Evolutionary conservation across 108 stramenopile genomes (phyloP), one percentile per base, ranked within the genome.

Genomic region (Pseudonitzschia multistriata): DNA sequence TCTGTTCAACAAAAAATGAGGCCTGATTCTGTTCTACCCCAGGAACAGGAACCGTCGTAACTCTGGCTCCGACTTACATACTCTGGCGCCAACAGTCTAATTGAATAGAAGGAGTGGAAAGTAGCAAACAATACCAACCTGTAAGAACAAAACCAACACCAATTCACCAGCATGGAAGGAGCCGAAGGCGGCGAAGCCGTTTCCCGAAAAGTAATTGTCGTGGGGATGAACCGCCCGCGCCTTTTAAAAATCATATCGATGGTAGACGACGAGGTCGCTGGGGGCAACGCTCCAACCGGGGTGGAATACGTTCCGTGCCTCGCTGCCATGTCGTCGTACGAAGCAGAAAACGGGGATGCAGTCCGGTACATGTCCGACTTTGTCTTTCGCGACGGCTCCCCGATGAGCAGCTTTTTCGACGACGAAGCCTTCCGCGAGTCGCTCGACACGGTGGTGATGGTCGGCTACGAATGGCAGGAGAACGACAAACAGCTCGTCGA

Each of bases 271-370:
- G 49, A 67, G 56, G 53, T 50, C 3, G 28, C 3, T 0, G 31
- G 13, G 4, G 33, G 21, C n/a, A 33, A 36, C 11, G 19, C 24
- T 21, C 21, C 5, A 21, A 19, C 5, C 10, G 40, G 21, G 5
- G 42, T 45, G 27, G 78, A 88, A 70, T 82, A 76, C 66, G 62
- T 93, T 10, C 88, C 92, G 7, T 90, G 87, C 52, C 80, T 93
- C 22, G 92, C 88, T 15, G 74, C 80, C 30, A 85, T 93, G 76
- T 83, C 71, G 48, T 77, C 81, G 15, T 93, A 93, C 62, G 67
- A 73, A 36, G 67, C 81, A 34, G 83, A 86, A 31, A 14, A 70
- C 33, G 87, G 85, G 4, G 52, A 74, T 1, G 45, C 40, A 0
- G 63, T 93, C 36, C 66, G 84, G 56, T 93, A 93, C 71, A 61